These are phyloP conservation scores for Tricharina praecox DNA, from an alignment of 495 filamentous ascomycete genomes.

Conservation along the genomic window DNA sequence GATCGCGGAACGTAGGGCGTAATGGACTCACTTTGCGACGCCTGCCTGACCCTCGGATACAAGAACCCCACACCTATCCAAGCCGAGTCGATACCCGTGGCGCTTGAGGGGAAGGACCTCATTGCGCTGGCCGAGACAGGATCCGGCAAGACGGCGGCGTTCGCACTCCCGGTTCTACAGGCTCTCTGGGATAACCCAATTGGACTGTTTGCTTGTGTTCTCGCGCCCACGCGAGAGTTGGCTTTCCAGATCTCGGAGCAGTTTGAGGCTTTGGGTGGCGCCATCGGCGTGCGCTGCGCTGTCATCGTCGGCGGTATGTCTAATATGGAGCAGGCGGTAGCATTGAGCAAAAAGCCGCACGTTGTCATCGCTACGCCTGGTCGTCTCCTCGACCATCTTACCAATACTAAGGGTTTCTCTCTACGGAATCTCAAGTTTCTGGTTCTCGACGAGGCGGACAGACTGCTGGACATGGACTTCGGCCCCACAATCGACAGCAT, in stretches of 20 bases:
- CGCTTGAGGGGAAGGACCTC: slow-evolving; percentile 68
- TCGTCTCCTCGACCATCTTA: slow-evolving; percentile 98
- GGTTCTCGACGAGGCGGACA: slow-evolving; percentile 93
- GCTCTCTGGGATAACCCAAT: slow-evolving; percentile 69
- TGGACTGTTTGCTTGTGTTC: slow-evolving; percentile 51
- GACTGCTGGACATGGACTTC: slow-evolving; percentile 80
- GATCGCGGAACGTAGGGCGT: slow-evolving; percentile 38
- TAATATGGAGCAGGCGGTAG: slow-evolving; percentile 83
- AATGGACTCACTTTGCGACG: slow-evolving; percentile 73
- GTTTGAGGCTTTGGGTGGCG: slow-evolving; percentile 90
- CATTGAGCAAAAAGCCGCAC: slow-evolving; percentile 89
- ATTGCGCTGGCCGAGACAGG: slow-evolving; percentile 98
- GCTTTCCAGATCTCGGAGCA: slow-evolving; percentile 97
- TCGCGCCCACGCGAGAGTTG: slow-evolving; percentile 97
- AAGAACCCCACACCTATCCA: slow-evolving; percentile 73
- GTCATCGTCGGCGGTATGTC: slow-evolving; percentile 97
- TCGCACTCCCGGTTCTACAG: slow-evolving; percentile 93
- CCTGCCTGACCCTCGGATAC: slow-evolving; percentile 64
- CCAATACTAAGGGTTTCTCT: slow-evolving; percentile 80
- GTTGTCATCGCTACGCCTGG: slow-evolving; percentile 93
- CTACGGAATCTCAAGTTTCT: slow-evolving; percentile 96
- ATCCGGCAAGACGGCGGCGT: slow-evolving; percentile 97
- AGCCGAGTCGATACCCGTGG: slow-evolving; percentile 57
- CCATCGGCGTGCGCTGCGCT: slow-evolving; percentile 98
- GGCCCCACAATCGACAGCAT: slow-evolving; percentile 85